phyloP scores from a whole-genome alignment of 2,329 filamentous ascomycete species.

The Ophiosphaerella herpotricha region DNA sequence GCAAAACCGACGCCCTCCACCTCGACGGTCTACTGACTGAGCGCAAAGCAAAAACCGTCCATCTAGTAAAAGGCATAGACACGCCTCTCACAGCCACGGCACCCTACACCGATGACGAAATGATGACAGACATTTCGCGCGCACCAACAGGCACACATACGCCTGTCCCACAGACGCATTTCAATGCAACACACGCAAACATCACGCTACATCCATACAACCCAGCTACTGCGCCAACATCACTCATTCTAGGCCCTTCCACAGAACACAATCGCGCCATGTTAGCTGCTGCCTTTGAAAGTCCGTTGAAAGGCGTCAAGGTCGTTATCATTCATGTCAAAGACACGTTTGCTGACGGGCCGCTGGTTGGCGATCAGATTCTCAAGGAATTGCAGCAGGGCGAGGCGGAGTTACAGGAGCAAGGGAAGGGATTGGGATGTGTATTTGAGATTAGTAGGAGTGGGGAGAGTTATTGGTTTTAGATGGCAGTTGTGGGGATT shows the following conservation, averaged over 20 bases:
- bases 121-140: slow-evolving; percentile 31
- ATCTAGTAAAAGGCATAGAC: slow-evolving; percentile 16
- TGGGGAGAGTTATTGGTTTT: slow-evolving; percentile 64
- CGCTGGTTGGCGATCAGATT: slow-evolving; percentile 67
- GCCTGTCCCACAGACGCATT: slow-evolving; percentile 21
- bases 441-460: slow-evolving; percentile 73
- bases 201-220: background rate
- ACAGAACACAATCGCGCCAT: slow-evolving; percentile 35
- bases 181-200: slow-evolving; percentile 4
- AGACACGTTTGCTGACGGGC: slow-evolving; percentile 76
- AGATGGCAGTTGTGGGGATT: background rate
- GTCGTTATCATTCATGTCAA: slow-evolving; percentile 95
- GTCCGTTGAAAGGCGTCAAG: slow-evolving; percentile 71
- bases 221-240: slow-evolving; percentile 27
- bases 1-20: slow-evolving; percentile 34
- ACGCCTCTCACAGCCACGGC: slow-evolving; percentile 11
- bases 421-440: slow-evolving; percentile 71
- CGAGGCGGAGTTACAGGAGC: slow-evolving; percentile 54
- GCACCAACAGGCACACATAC: slow-evolving; percentile 15
- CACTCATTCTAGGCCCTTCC: slow-evolving; percentile 29
- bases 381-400: slow-evolving; percentile 69
- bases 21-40: slow-evolving; percentile 14
- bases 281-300: slow-evolving; percentile 30
- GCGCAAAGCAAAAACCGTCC: slow-evolving; percentile 21
- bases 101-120: slow-evolving; percentile 30